phyloP scores from a whole-genome alignment of 2,329 filamentous ascomycete genomes.

The Aspergillus bombycis region DNA sequence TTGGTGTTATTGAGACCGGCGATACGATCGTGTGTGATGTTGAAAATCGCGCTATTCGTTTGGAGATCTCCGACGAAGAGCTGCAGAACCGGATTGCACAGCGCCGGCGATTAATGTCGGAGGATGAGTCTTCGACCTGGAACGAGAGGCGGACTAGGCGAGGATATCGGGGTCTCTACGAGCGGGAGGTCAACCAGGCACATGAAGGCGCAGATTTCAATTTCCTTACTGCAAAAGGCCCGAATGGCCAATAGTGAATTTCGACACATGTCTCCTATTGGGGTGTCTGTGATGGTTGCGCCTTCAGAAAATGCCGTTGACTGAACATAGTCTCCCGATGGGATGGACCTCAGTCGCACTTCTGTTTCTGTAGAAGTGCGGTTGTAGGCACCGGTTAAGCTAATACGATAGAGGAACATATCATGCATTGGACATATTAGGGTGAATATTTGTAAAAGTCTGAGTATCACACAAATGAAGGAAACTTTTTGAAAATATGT shows the following conservation, averaged over 20 bases:
- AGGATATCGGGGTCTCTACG: constrained; percentile 47
- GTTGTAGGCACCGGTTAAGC: too few species aligned
- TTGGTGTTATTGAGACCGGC: constrained; percentile 53
- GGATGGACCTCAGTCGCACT: too few species aligned
- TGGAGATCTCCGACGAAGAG: constrained; percentile 48
- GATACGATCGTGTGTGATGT: constrained; percentile 54
- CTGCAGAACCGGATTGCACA: constrained; percentile 42
- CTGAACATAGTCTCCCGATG: too few species aligned
- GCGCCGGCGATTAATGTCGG: background rate
- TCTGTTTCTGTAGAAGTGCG: too few species aligned
- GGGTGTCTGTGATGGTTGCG: too few species aligned
- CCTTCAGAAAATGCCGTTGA: too few species aligned
- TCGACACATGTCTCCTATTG: background rate
- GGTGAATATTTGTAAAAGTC: too few species aligned
- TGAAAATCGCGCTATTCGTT: constrained; percentile 43
- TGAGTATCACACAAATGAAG: too few species aligned
- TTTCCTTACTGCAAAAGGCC: constrained; percentile 34
- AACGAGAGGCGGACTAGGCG: constrained; percentile 31
- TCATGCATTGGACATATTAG: too few species aligned
- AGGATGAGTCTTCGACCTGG: constrained; percentile 12
- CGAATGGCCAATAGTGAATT: background rate
- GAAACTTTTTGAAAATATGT: too few species aligned
- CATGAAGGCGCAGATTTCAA: constrained; percentile 47
- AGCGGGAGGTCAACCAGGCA: constrained; percentile 47
- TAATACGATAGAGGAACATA: too few species aligned